phyloP scores from a whole-genome alignment of 1,284 basidiomycete species.

The Phellopilus nigrolimitatus region DNA sequence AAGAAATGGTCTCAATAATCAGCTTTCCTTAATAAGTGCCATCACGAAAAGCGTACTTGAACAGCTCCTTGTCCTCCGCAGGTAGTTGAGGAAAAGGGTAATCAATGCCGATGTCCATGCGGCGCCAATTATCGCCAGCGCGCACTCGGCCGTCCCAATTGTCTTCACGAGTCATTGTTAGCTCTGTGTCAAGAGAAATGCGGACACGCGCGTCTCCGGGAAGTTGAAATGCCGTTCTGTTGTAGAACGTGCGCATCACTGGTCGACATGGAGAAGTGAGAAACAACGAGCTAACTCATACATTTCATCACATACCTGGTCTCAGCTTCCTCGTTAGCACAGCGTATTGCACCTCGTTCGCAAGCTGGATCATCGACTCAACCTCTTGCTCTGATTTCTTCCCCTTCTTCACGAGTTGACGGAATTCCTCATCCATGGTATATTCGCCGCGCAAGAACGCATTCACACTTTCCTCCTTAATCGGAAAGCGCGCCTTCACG shows the following conservation, averaged over 20 bases:
- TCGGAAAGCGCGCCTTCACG: constrained; percentile 96
- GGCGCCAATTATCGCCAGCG: constrained; percentile 87
- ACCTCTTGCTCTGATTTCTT: constrained; percentile 95
- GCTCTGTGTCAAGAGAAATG: constrained; percentile 96
- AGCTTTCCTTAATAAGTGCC: neutral
- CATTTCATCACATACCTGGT: constrained; percentile 53
- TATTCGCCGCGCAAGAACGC: constrained; percentile 88
- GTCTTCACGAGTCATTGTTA: constrained; percentile 92
- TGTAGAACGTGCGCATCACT: constrained; percentile 99
- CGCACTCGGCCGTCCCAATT: constrained; percentile 89
- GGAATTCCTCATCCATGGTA: constrained; percentile 93
- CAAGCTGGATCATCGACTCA: constrained; percentile 93
- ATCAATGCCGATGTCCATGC: constrained; percentile 92
- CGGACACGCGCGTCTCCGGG: constrained; percentile 97
- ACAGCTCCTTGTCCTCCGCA: constrained; percentile 83
- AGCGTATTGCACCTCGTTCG: constrained; percentile 93
- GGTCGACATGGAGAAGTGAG: constrained; percentile 11
- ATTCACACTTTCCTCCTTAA: constrained; percentile 95
- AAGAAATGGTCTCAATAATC: neutral
- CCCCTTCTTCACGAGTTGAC: constrained; percentile 83
- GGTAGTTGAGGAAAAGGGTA: constrained; percentile 81
- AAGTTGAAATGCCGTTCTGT: constrained; percentile 97
- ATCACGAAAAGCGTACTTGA: constrained; percentile 60
- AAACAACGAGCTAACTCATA: constrained; percentile 10
- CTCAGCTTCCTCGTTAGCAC: constrained; percentile 79